Evolutionary conservation across 345 rosid species (phyloP).

Genomic region (Rhodamnia rubescens): DNA sequence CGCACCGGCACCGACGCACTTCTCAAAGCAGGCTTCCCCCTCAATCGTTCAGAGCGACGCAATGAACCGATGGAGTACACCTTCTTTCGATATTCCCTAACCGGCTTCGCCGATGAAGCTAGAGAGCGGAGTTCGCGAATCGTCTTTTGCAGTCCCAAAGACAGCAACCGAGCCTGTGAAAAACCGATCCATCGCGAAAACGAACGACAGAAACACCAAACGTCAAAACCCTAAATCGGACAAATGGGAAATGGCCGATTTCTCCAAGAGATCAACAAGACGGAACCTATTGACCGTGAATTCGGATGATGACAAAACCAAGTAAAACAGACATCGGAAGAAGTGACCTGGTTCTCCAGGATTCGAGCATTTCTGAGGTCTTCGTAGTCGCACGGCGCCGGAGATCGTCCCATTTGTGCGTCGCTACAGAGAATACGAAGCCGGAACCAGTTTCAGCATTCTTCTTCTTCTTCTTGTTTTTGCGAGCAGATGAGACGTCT

Average conservation of each 20-base stretch:
- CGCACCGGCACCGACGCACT: not conserved
- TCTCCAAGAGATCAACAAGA: not conserved
- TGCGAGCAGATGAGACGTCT: not conserved
- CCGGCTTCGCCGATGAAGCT: slow-evolving; percentile 2
- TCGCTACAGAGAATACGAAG: not conserved
- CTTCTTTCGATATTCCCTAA: not conserved
- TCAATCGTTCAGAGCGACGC: slow-evolving; percentile 25
- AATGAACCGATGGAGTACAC: not conserved
- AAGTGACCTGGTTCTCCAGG: slow-evolving; percentile 23
- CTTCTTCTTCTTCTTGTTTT: not conserved
- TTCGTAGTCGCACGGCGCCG: slow-evolving; percentile 15
- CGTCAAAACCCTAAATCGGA: not conserved
- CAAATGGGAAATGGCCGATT: not conserved
- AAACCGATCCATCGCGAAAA: not conserved
- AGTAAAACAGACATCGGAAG: not conserved
- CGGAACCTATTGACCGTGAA: not conserved
- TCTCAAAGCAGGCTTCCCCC: not conserved
- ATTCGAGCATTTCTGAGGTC: slow-evolving; percentile 17
- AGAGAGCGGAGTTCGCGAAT: slow-evolving; percentile 16
- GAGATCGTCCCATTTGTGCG: not conserved
- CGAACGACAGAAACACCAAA: not conserved
- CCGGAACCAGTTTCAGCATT: not conserved
- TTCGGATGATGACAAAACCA: not conserved
- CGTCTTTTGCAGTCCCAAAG: slow-evolving; percentile 23
- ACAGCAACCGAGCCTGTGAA: slow-evolving; percentile 21